These are phyloP conservation scores for Fusarium robinianum DNA, from an alignment of 2,329 filamentous ascomycete genomes.

Conservation along the genomic window DNA sequence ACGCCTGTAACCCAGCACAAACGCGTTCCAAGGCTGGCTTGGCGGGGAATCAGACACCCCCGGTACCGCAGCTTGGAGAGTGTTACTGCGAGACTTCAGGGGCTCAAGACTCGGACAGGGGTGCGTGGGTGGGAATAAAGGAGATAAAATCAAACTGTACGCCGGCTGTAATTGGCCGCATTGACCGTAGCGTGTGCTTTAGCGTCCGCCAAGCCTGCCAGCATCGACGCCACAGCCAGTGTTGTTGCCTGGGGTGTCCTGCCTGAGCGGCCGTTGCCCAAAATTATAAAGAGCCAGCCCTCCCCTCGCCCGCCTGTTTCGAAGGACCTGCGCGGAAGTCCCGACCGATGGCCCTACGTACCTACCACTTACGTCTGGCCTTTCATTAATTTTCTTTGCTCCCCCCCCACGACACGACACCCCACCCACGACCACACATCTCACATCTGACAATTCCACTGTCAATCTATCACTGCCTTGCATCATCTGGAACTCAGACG, in stretches of 20 bases:
- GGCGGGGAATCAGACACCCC: constrained; percentile 20
- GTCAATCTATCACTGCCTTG: constrained; percentile 27
- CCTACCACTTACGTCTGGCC: constrained; percentile 53
- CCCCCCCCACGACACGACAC: constrained; percentile 40
- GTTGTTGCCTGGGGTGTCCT: constrained; percentile 50
- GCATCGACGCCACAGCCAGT: constrained; percentile 50
- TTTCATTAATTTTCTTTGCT: constrained; percentile 43
- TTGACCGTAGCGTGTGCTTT: constrained; percentile 42
- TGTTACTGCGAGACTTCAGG: constrained; percentile 48
- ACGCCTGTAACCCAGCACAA: constrained; percentile 2
- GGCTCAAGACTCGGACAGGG: constrained; percentile 42
- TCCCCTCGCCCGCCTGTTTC: constrained; percentile 58
- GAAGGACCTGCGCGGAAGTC: constrained; percentile 58
- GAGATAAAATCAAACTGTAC: constrained; percentile 47
- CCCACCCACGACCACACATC: constrained; percentile 35
- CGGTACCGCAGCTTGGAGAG: constrained; percentile 28
- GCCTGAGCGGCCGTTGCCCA: constrained; percentile 45
- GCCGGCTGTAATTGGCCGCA: constrained; percentile 46
- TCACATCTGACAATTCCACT: constrained; percentile 31
- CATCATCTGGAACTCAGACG: constrained; percentile 8
- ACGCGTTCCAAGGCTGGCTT: constrained; percentile 10
- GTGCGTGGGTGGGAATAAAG: constrained; percentile 41
- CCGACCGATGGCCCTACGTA: constrained; percentile 61
- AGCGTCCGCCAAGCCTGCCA: constrained; percentile 46
- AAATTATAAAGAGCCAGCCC: constrained; percentile 62